Base-by-base conservation (phyloP, 495 filamentous ascomycete genomes). In the Aspergillus asperescens region DNA sequence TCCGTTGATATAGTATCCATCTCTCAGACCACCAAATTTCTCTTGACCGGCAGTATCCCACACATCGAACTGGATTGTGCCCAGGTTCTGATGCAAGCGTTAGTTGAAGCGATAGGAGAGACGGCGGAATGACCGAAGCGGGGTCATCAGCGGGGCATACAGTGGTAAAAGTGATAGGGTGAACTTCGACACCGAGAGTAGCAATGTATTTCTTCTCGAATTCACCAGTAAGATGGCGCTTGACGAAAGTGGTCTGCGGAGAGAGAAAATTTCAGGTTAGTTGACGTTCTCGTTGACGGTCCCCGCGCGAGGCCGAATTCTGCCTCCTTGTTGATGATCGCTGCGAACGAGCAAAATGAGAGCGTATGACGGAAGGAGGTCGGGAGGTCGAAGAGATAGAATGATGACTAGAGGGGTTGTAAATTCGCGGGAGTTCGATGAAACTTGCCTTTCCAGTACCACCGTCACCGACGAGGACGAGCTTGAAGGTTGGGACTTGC, bases 161-260 rank as follows among this genome's bases (percentile, higher is more conserved):
- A 65, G 90, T 95, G 63, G 82, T 89, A 82, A 95, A 95, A 62
- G 80, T 84, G 55, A 95, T 85, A 68, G 90, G 89, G 77, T 99
- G 94, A 60, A 99, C 94, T 71, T 99, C 94, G 62, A 99, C 94
- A 87, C 94, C 94, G 52, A 99, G 85, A 50, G 94, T 99, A 57
- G 94, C 94, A 72, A 99, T 96, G 76, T 99, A 99, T 79, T 97
- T 99, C 86, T 99, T 99, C 82, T 99, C 94, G 69, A 99, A 99
- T 71, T 99, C 94, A 59, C 94, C 94, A 68, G 94, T 97, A 80
- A 97, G 77, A 74, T 99, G 94, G 64, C 94, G 94, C 85, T 97
- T 99, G 78, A 99, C 94, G 81, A 99, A 99, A 68, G 94, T 99
- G 69, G 94, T 99, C 94, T 99, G 71, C 56, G 51, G 15, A 46